These are phyloP conservation scores for Fusarium protoensiforme DNA, from an alignment of 2,329 filamentous ascomycete species.

Conservation along the genomic window DNA sequence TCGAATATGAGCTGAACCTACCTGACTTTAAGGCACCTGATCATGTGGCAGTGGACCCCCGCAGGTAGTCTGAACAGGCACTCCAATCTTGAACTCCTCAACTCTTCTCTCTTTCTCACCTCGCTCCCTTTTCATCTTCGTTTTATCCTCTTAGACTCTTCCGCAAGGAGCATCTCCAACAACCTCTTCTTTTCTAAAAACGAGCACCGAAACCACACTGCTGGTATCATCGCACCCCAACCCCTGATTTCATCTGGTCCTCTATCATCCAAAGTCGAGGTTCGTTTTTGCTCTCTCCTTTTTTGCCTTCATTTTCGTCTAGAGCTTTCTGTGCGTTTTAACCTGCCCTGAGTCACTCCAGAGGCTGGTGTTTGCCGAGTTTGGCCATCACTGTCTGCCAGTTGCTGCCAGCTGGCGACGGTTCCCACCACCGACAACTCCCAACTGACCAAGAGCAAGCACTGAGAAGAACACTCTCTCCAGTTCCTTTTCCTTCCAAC, in stretches of 20 bases:
- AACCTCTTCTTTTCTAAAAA: background rate
- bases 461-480: background rate
- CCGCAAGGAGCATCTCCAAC: background rate
- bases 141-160: background rate
- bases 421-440: background rate
- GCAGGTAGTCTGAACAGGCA: no score
- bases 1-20: background rate
- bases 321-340: background rate
- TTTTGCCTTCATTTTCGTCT: background rate
- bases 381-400: background rate
- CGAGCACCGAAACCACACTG: background rate
- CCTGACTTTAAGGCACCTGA: background rate
- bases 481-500: background rate
- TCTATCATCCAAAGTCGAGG: background rate
- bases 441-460: background rate
- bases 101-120: background rate
- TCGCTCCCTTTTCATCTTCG: background rate
- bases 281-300: background rate
- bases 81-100: background rate
- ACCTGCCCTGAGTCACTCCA: background rate
- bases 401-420: background rate
- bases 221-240: background rate
- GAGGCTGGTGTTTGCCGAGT: background rate
- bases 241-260: background rate
- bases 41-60: background rate